Percentiles rank a stretch among this genome's conserved stretches.
Conservation (phyloP, 1,284 basidiomycete genomes). For the Irpex rosettiformis region DNA sequence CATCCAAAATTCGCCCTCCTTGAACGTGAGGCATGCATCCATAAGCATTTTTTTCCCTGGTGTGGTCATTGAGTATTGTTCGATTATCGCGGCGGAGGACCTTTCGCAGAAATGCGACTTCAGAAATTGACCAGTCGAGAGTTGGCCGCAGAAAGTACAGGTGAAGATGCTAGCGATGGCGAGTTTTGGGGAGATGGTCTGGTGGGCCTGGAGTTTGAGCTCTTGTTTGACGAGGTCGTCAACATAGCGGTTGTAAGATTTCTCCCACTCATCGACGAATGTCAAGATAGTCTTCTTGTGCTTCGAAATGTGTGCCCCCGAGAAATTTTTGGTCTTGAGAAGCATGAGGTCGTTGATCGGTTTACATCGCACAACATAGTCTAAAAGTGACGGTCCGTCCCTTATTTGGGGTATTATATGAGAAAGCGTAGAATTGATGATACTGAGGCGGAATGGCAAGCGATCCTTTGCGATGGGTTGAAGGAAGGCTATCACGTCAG, state of each 20-base stretch:
- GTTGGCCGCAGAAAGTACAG: neutral
- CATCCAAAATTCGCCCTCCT: too few relatives aligned
- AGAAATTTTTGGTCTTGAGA: neutral
- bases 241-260: neutral
- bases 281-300: neutral
- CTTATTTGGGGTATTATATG: neutral
- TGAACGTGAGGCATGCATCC: neutral
- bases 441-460: neutral
- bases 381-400: neutral
- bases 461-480: neutral
- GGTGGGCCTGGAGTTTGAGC: neutral
- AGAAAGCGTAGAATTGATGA: neutral
- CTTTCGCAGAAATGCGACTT: neutral
- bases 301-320: neutral
- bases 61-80: neutral
- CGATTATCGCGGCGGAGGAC: neutral
- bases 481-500: neutral
- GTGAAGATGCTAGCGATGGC: neutral
- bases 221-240: neutral
- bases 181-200: neutral
- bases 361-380: neutral
- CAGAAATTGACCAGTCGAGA: neutral
- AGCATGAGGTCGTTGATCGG: neutral
- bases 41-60: neutral
- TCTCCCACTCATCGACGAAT: neutral